phyloP scores from a whole-genome alignment of 108 stramenopile genomes.

The Ochromonas danica region DNA sequence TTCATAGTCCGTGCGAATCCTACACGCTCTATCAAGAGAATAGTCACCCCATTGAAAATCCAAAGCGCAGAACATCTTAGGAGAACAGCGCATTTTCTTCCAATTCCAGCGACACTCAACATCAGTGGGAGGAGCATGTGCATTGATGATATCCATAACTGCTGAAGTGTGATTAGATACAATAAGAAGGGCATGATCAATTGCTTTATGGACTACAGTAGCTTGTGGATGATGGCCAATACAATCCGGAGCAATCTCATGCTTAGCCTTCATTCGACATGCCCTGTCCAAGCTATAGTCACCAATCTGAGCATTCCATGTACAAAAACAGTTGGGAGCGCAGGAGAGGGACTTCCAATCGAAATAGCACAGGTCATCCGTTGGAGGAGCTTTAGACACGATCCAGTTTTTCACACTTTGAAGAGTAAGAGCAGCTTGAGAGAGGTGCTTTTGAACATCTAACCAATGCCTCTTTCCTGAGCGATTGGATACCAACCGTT shows the following conservation, averaged over 20 bases:
- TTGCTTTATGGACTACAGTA: no score
- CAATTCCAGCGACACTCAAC: background rate
- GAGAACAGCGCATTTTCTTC: background rate
- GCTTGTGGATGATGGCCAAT: no score
- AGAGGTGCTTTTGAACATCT: no score
- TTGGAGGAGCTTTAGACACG: background rate
- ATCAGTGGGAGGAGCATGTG: background rate
- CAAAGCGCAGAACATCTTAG: background rate
- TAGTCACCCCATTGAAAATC: background rate
- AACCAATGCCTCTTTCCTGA: no score
- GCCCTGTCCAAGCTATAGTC: background rate
- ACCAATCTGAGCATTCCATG: background rate
- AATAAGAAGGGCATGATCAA: no score
- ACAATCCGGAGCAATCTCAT: no score
- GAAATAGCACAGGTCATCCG: background rate
- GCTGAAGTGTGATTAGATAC: no score
- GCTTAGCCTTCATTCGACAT: background rate
- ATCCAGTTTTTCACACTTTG: no score
- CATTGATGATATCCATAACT: no score
- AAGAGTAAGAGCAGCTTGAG: no score
- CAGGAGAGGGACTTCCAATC: background rate
- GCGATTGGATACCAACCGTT: no score
- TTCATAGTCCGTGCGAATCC: no score
- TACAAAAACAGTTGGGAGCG: background rate
- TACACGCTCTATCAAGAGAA: background rate